Conservation (phyloP, 2,329 filamentous ascomycete species). For the Pseudogymnoascus sp. region DNA sequence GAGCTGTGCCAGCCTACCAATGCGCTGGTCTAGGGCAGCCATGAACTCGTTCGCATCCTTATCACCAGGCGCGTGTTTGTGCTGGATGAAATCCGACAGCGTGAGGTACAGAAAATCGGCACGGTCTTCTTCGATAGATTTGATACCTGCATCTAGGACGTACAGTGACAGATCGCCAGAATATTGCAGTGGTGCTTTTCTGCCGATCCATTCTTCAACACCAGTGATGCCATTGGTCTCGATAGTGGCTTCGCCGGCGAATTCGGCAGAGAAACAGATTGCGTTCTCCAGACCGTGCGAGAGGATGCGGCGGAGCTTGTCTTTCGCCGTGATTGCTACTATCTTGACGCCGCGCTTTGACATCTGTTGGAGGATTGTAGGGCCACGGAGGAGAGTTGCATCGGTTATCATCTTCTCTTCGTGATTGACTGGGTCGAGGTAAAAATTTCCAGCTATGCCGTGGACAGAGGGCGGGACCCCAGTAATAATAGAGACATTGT, state of each 20-base stretch:
- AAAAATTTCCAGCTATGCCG: slow-evolving; percentile 39
- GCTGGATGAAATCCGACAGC: slow-evolving; percentile 29
- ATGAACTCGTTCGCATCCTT: too few species aligned
- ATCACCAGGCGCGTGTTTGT: too few species aligned
- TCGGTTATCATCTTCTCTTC: slow-evolving; percentile 36
- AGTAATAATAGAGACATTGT: slow-evolving; percentile 40
- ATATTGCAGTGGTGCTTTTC: slow-evolving; percentile 33
- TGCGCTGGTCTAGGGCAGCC: too few species aligned
- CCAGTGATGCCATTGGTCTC: slow-evolving; percentile 31
- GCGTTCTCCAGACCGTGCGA: slow-evolving; percentile 30
- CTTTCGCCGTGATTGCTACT: slow-evolving; percentile 38
- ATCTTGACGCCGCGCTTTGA: slow-evolving; percentile 33
- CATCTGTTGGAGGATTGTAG: slow-evolving; percentile 36
- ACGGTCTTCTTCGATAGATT: slow-evolving; percentile 32
- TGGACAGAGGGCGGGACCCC: slow-evolving; percentile 34
- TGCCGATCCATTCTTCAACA: slow-evolving; percentile 33
- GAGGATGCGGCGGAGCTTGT: slow-evolving; percentile 38
- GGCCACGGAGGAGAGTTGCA: slow-evolving; percentile 34
- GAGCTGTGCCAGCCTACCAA: too few species aligned
- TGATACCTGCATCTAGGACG: slow-evolving; percentile 37
- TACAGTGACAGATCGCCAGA: slow-evolving; percentile 38
- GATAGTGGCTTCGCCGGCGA: slow-evolving; percentile 25
- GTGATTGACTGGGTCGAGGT: slow-evolving; percentile 33
- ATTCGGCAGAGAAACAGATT: slow-evolving; percentile 35
- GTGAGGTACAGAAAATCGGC: slow-evolving; percentile 38